Evolutionary conservation across 2,329 filamentous ascomycete genomes (phyloP), one percentile per base, ranked within the genome.

Genomic region (Fusarium denticulatum): DNA sequence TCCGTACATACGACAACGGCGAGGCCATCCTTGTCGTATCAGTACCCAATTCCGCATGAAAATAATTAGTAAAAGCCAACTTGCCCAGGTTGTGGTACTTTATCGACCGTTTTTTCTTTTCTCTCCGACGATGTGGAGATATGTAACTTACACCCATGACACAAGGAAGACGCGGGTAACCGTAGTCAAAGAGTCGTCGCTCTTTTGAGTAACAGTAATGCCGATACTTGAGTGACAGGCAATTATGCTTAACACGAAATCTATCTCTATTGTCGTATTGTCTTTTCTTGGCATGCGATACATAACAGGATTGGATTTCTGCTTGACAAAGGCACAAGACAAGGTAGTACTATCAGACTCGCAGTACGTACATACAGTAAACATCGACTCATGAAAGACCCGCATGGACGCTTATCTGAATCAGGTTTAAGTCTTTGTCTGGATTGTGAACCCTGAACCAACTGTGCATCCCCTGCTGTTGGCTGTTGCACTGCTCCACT

Each of bases 401-500:
- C 30, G 37, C 56, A 43, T 36, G 24, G 16, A 20, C 36, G 49
- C 43, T 52, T 45, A 36, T 32, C 70, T 71, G 60, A 67, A 63
- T 73, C 70, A 53, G 69, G 53, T 22, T 30, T 62, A 52, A 39
- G 34, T 40, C 49, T 34, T 28, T 26, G 30, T 45, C 45, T 53
- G 45, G 52, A 58, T 42, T 64, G 24, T 47, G 43, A 60, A 60
- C 53, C 53, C 43, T 60, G 58, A 67, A 55, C 61, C 58, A 71
- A 67, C 61, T 60, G 45, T 46, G 39, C 40, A 55, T 63, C 60
- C 63, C 69, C 53, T 69, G 53, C 39, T 49, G 59, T 62, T 56
- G 47, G 49, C 39, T 49, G 63, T 62, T 56, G 47, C 56, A 68
- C 42, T 43, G 32, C 71, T 73, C 67, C 71, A 71, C 71, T 63